Evolutionary conservation across 768 basidiomycete genomes (phyloP).

Genomic region (Boletus rubroflammeus): DNA sequence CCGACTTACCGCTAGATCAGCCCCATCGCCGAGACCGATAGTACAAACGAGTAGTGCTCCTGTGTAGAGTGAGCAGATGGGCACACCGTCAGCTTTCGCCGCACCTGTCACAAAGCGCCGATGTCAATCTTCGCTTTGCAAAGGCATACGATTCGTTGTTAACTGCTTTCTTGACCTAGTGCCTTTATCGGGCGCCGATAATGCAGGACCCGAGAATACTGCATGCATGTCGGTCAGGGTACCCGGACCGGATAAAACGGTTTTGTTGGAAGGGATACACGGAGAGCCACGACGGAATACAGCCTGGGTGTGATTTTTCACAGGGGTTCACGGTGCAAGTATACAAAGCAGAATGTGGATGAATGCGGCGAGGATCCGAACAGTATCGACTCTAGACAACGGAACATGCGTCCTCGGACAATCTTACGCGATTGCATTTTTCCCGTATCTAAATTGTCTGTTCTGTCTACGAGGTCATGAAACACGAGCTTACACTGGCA

Average conservation of each 20-base stretch:
- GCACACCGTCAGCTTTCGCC: background rate
- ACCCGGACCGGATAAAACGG: background rate
- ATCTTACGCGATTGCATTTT: background rate
- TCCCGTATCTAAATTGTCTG: too few species aligned
- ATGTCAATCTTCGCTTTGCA: background rate
- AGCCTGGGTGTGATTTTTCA: background rate
- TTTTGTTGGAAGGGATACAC: background rate
- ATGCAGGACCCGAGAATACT: background rate
- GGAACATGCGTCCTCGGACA: background rate
- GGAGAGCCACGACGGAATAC: background rate
- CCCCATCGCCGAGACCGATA: background rate
- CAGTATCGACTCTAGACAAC: background rate
- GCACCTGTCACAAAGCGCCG: background rate
- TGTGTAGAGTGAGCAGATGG: background rate
- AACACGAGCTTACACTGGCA: too few species aligned
- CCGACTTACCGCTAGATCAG: background rate
- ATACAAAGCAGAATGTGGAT: background rate
- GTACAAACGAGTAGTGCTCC: background rate
- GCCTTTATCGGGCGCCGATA: background rate
- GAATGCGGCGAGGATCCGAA: background rate
- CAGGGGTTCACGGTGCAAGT: background rate
- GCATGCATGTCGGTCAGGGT: background rate
- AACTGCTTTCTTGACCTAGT: background rate
- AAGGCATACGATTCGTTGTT: background rate
- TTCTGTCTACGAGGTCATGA: too few species aligned